Conservation (phyloP, 371 early-diverging fungal genomes). For the Rhizomucor pusillus region DNA sequence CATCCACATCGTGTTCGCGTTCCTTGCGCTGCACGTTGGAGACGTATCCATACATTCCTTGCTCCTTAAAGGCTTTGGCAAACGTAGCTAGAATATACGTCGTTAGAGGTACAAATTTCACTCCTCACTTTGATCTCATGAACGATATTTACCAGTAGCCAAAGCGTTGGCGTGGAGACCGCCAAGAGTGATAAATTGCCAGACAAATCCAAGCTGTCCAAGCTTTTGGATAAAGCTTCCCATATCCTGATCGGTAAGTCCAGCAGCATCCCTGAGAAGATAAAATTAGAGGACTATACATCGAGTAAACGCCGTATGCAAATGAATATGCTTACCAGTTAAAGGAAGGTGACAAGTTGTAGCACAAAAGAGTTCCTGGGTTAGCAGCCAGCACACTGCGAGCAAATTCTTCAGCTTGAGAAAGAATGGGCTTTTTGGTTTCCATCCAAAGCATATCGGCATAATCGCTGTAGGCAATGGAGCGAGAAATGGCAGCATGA, state of each 20-base stretch:
- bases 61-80: constrained; percentile 85
- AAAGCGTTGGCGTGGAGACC: constrained; percentile 95
- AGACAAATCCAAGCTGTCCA: constrained; percentile 91
- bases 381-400: constrained; percentile 69
- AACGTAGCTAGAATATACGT: constrained; percentile 68
- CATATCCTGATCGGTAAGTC: constrained; percentile 90
- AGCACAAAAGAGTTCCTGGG: constrained; percentile 76
- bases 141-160: constrained; percentile 38
- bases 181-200: constrained; percentile 98
- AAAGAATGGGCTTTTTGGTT: constrained; percentile 89
- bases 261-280: constrained; percentile 71
- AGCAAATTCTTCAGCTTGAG: constrained; percentile 93
- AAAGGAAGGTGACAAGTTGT: constrained; percentile 97
- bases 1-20: constrained; percentile 88
- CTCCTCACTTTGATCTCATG: too few relatives aligned
- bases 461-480: constrained; percentile 89
- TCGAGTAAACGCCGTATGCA: background rate
- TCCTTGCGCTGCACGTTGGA: constrained; percentile 93
- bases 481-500: constrained; percentile 85
- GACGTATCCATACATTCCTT: constrained; percentile 97
- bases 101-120: background rate
- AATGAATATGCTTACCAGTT: constrained; percentile 81
- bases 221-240: constrained; percentile 76
- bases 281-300: background rate
- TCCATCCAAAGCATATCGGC: constrained; percentile 98